Conservation (phyloP, 495 filamentous ascomycete species). For the Penicillium desertorum region DNA sequence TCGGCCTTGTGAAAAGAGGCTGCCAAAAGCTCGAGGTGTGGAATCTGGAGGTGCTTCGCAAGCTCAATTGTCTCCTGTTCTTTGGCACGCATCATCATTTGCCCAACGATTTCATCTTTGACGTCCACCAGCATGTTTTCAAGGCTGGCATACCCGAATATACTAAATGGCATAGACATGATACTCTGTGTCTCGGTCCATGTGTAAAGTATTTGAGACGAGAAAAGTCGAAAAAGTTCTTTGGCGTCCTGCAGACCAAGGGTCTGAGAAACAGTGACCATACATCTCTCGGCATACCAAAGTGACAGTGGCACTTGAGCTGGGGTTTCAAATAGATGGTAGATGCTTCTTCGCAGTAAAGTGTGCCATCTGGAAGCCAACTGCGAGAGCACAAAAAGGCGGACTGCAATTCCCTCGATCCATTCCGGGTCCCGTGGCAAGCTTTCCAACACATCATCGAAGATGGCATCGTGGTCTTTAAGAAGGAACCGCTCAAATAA, state of each 20-base stretch:
- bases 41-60: conserved; percentile 53
- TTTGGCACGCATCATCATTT: conserved; percentile 80
- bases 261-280: conserved; percentile 61
- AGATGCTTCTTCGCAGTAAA: conserved; percentile 76
- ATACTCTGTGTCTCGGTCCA: conserved; percentile 73
- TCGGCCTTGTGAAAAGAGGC: conserved; percentile 75
- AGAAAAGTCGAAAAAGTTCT: conserved; percentile 81
- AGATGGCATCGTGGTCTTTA: conserved; percentile 75
- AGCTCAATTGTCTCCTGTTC: conserved; percentile 61
- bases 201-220: conserved; percentile 88
- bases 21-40: conserved; percentile 57
- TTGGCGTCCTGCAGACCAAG: conserved; percentile 62
- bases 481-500: conserved; percentile 79
- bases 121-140: conserved; percentile 67
- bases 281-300: conserved; percentile 68
- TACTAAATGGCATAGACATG: conserved; percentile 69
- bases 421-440: conserved; percentile 70
- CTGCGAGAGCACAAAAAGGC: conserved; percentile 69
- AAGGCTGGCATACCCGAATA: conserved; percentile 75
- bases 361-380: conserved; percentile 81
- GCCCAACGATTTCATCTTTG: conserved; percentile 77
- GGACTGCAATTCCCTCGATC: conserved; percentile 80
- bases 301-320: conserved; percentile 62
- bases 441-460: conserved; percentile 70
- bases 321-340: conserved; percentile 88